Evolutionary conservation across 306 rosid species (phyloP), one percentile per base, ranked within the genome.

Genomic region (Boehmeria nivea): DNA sequence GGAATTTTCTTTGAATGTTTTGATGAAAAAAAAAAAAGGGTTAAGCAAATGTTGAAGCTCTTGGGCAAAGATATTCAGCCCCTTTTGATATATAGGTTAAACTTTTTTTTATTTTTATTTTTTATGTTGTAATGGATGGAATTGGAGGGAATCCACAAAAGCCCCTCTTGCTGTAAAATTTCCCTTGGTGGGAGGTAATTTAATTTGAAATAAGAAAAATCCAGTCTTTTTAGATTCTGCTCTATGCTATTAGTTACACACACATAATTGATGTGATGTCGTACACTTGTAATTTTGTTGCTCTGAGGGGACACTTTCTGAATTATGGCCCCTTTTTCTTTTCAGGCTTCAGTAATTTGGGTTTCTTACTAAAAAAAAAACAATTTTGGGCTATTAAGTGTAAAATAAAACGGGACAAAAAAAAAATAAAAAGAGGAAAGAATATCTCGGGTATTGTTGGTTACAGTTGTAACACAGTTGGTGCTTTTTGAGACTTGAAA

Each of bases 1-100:
- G 70, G 58, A 18, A 49, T 57, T 51, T 71, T 66, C 69, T 61
- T 72, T 69, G 65, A 61, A 33, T 25, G n/a, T n/a, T n/a, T 61
- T 27, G 60, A 34, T 20, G 60, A 48, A 55, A 40, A n/a, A 55
- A 33, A 14, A 45, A n/a, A n/a, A n/a, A n/a, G n/a, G n/a, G n/a
- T 58, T 50, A 65, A 44, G 43, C 12, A 45, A 45, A n/a, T n/a
- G 51, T 21, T 45, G 51, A 18, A 45, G 20, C 51, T 49, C 51
- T 46, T 46, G 26, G 27, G 51, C 20, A 46, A 46, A 46, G 10
- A 33, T 16, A 15, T 46, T 52, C 25, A 36, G 25, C 59, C 59
- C 15, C 42, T 43, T 21, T 19, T 52, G 40, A 17, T 47, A 31
- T 21, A 39, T 37, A 22, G 37, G 38, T 17, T 45, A 28, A 3